Conservation (phyloP, 305 asterid species). For the Salvia sclarea region DNA sequence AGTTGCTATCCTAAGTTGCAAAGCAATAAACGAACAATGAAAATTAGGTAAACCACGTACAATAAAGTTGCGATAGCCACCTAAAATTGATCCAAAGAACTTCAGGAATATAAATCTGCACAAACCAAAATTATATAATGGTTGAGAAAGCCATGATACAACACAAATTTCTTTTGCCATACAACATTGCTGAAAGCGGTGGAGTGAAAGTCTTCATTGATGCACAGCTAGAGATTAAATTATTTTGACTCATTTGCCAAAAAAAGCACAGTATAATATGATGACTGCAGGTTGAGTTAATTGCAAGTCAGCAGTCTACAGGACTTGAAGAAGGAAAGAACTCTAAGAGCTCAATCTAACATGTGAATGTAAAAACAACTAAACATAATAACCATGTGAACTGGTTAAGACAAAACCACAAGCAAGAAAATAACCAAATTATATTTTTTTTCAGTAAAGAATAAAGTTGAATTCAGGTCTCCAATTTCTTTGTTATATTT, state of each 20-base stretch:
- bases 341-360: background rate
- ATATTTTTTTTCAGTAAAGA: constrained; percentile 7
- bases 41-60: constrained; percentile 56
- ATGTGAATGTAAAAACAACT: background rate
- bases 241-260: background rate
- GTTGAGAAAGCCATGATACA: constrained; percentile 29
- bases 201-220: constrained; percentile 3
- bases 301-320: background rate
- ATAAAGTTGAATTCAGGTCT: constrained; percentile 11
- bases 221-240: background rate
- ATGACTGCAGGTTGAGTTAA: background rate
- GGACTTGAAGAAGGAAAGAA: background rate
- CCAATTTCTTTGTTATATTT: constrained; percentile 5
- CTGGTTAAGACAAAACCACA: background rate
- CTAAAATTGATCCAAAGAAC: constrained; percentile 89
- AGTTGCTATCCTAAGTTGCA: constrained; percentile 31
- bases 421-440: background rate
- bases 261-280: background rate
- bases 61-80: constrained; percentile 98
- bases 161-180: constrained; percentile 12
- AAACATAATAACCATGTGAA: no score
- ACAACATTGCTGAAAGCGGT: background rate
- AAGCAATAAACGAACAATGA: constrained; percentile 51
- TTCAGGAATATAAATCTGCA: constrained; percentile 85
- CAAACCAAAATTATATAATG: constrained; percentile 32